A percentile compares a stretch with the other conserved stretches of the same genome.
Evolutionary conservation across 1,284 basidiomycete species (phyloP).

Genomic region (Moniliella sp.): DNA sequence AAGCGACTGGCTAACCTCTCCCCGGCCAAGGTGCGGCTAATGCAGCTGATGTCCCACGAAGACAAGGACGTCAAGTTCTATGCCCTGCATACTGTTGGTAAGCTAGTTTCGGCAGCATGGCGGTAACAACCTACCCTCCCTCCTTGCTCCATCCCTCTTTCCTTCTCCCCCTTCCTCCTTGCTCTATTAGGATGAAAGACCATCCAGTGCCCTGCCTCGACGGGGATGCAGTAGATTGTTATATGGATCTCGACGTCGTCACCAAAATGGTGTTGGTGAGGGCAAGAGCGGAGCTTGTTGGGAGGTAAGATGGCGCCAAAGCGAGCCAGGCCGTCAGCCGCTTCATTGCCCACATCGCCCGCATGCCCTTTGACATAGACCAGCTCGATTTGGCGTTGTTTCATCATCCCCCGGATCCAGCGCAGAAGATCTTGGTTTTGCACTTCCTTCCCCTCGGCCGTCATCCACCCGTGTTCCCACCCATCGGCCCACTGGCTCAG

Average conservation of each 20-base stretch:
- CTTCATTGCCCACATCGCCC: conserved; percentile 53
- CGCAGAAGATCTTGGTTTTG: conserved; percentile 49
- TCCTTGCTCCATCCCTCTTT: not conserved
- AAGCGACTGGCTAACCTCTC: conserved; percentile 51
- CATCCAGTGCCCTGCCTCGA: too few species aligned
- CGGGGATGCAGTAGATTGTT: too few species aligned
- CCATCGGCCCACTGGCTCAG: too few species aligned
- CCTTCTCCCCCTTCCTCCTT: too few species aligned
- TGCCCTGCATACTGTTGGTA: conserved; percentile 41
- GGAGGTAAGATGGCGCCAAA: too few species aligned
- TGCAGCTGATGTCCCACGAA: conserved; percentile 77
- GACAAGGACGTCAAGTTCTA: conserved; percentile 76
- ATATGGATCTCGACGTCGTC: too few species aligned
- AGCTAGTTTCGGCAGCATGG: conserved; percentile 26
- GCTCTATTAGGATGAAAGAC: too few species aligned
- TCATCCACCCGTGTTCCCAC: conserved; percentile 41
- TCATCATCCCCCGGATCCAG: conserved; percentile 35
- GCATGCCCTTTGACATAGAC: conserved; percentile 51
- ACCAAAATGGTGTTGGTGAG: too few species aligned
- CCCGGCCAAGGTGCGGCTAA: conserved; percentile 67
- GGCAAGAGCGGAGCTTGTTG: too few species aligned
- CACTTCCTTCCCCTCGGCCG: conserved; percentile 40
- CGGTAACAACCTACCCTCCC: not conserved
- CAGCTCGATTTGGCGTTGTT: conserved; percentile 33
- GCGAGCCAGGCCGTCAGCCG: too few species aligned